These are phyloP conservation scores for Cladosporium austrohemisphaericum DNA, from an alignment of 2,329 filamentous ascomycete species.

Conservation along the genomic window DNA sequence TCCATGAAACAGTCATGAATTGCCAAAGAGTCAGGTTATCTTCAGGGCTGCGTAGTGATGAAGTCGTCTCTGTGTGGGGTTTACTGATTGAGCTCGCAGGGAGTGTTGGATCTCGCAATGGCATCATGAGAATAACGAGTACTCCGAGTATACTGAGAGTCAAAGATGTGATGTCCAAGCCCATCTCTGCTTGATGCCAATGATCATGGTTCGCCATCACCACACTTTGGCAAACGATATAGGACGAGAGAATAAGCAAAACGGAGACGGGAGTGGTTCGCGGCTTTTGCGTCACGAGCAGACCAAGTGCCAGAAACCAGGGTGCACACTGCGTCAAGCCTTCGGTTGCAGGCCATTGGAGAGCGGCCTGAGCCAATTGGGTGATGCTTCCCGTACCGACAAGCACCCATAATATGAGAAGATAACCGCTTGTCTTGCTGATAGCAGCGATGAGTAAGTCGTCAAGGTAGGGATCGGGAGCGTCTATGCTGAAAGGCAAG, in stretches of 20 bases:
- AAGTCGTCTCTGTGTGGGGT: conserved; percentile 54
- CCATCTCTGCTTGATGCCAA: conserved; percentile 19
- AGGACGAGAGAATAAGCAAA: conserved; percentile 22
- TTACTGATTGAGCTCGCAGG: conserved; percentile 56
- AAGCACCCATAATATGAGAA: conserved; percentile 21
- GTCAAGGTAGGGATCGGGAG: conserved; percentile 18
- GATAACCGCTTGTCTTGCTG: conserved; percentile 23
- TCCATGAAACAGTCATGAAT: conserved; percentile 82
- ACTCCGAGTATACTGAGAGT: conserved; percentile 46
- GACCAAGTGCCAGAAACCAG: conserved; percentile 24
- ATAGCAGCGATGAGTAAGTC: conserved; percentile 30
- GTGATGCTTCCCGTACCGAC: conserved; percentile 20
- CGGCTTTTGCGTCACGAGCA: conserved; percentile 26
- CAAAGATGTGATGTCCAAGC: conserved; percentile 34
- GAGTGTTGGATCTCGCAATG: conserved; percentile 59
- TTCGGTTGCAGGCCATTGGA: conserved; percentile 12
- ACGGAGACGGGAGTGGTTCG: conserved; percentile 27
- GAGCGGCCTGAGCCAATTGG: conserved; percentile 17
- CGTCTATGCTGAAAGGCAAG: conserved; percentile 49
- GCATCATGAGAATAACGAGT: conserved; percentile 61
- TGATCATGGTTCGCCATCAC: conserved; percentile 20
- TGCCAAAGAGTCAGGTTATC: conserved; percentile 77
- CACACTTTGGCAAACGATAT: conserved; percentile 24
- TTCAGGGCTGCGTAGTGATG: conserved; percentile 67
- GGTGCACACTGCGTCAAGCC: conserved; percentile 19